Percentiles rank a stretch among this genome's conserved stretches.
These are phyloP conservation scores for Claviceps africana DNA, from an alignment of 2,329 filamentous ascomycete genomes.

Conservation along the genomic window DNA sequence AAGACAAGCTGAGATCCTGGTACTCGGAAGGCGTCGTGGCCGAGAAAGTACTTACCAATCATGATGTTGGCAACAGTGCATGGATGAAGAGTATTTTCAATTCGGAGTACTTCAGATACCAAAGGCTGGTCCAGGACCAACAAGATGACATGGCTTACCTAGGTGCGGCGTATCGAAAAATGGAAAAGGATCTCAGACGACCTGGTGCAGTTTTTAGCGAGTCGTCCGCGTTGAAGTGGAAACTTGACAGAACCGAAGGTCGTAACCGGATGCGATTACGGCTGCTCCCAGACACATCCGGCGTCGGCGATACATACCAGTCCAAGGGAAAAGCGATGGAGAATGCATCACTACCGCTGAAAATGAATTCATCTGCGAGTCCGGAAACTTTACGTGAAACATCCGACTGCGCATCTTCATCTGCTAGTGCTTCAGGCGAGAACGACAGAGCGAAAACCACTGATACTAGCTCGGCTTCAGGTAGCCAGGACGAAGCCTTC, in stretches of 20 bases:
- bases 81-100: slow-evolving; percentile 95
- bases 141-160: slow-evolving; percentile 78
- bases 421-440: slow-evolving; percentile 11
- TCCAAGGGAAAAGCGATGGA: slow-evolving; percentile 60
- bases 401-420: slow-evolving; percentile 8
- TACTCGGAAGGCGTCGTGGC: slow-evolving; percentile 51
- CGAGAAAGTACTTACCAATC: slow-evolving; percentile 62
- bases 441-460: slow-evolving; percentile 8
- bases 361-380: slow-evolving; percentile 17
- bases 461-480: slow-evolving; percentile 12
- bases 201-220: slow-evolving; percentile 71
- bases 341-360: slow-evolving; percentile 21
- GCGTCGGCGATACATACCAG: slow-evolving; percentile 60
- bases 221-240: slow-evolving; percentile 58
- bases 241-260: slow-evolving; percentile 88
- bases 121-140: slow-evolving; percentile 78
- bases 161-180: slow-evolving; percentile 58
- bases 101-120: slow-evolving; percentile 83
- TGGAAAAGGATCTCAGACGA: slow-evolving; percentile 63
- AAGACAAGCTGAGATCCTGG: slow-evolving; percentile 74
- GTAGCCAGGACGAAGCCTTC: slow-evolving; percentile 12
- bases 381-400: slow-evolving; percentile 10
- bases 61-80: slow-evolving; percentile 72
- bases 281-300: slow-evolving; percentile 62
- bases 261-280: slow-evolving; percentile 88